Conservation (phyloP, 352 stramenopile species). For the Phytophthora cactorum region DNA sequence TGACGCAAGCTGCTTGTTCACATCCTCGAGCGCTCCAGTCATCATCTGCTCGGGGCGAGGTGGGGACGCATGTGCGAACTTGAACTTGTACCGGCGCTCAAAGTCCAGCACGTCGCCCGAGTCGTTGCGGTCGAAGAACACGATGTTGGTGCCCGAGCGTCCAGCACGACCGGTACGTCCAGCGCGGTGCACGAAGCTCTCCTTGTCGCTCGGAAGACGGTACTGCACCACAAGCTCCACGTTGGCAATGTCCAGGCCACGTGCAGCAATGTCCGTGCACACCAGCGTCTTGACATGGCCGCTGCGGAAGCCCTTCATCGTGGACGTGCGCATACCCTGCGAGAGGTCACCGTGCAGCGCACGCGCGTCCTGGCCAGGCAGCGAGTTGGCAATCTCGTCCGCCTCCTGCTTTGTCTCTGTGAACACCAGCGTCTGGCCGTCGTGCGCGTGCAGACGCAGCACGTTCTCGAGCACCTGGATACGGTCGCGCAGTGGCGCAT, state of each 20-base stretch:
- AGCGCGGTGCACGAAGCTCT: conserved; percentile 95
- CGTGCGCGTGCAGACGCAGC: conserved; percentile 66
- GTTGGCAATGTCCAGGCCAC: conserved; percentile 90
- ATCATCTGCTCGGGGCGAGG: conserved; percentile 71
- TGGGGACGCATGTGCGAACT: conserved; percentile 61
- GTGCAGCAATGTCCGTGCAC: conserved; percentile 91
- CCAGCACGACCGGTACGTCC: conserved; percentile 90
- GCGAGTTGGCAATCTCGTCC: conserved; percentile 93
- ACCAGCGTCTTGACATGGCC: conserved; percentile 94
- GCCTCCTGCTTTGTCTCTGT: conserved; percentile 97
- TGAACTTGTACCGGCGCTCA: conserved; percentile 81
- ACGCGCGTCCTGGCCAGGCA: conserved; percentile 63
- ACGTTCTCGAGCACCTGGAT: conserved; percentile 75
- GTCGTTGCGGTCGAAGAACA: conserved; percentile 85
- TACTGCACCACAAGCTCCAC: conserved; percentile 95
- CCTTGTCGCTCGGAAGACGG: conserved; percentile 92
- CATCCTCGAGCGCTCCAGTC: conserved; percentile 56
- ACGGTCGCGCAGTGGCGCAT: conserved; percentile 80
- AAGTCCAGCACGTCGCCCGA: conserved; percentile 74
- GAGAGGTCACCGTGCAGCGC: conserved; percentile 83
- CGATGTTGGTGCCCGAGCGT: conserved; percentile 81
- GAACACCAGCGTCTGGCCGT: conserved; percentile 95
- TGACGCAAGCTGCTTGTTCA: conserved; percentile 54
- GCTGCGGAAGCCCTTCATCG: conserved; percentile 95
- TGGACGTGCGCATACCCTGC: conserved; percentile 92